A percentile compares a stretch with the other conserved stretches of the same genome.
Conservation (phyloP, 805 yeast genomes). For the Saccharomycopsis sp. region DNA sequence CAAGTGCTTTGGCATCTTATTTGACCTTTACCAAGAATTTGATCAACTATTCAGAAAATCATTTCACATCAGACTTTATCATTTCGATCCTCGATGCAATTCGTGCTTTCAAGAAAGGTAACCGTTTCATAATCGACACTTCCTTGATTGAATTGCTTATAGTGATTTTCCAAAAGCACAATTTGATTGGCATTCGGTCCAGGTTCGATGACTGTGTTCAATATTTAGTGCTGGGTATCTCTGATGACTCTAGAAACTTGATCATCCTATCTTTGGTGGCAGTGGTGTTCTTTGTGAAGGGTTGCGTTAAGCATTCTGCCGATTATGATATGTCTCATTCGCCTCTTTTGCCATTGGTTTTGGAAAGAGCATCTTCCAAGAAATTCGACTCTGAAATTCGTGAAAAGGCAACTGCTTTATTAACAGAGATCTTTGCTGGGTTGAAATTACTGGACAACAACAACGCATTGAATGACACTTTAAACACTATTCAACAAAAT, state of each 20-base stretch:
- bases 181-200: conserved; percentile 12
- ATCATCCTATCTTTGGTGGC: not conserved
- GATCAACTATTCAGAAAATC: not conserved
- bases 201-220: conserved; percentile 3
- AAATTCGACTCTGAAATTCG: conserved; percentile 17
- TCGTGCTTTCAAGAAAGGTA: conserved; percentile 1
- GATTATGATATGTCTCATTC: not conserved
- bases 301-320: too few relatives aligned
- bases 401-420: conserved; percentile 11
- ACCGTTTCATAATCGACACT: conserved; percentile 7
- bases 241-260: conserved; percentile 4
- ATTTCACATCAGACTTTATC: conserved; percentile 11
- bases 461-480: not conserved
- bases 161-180: conserved; percentile 10
- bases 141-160: conserved; percentile 11
- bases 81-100: conserved; percentile 4
- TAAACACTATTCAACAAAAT: conserved; percentile 5
- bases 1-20: conserved; percentile 7
- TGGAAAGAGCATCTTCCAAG: conserved; percentile 9
- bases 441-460: conserved; percentile 4
- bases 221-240: conserved; percentile 9
- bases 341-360: conserved; percentile 3
- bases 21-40: conserved; percentile 7
- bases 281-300: too few relatives aligned
- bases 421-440: not conserved